These are phyloP conservation scores for Solanum chmielewskii DNA, from an alignment of 257 asterid species.

Conservation along the genomic window DNA sequence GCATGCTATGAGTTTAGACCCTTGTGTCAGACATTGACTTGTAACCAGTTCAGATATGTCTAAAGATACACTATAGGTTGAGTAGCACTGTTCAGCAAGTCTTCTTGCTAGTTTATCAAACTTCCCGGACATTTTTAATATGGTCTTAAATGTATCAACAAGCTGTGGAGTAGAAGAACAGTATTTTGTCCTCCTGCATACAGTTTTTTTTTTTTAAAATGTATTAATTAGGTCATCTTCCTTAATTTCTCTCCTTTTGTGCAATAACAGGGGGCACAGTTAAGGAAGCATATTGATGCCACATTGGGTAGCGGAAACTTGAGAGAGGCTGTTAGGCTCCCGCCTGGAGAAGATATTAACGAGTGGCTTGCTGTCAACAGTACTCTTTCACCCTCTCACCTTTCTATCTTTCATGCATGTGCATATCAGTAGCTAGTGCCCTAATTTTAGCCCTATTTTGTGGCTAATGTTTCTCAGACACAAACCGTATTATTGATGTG, in stretches of 20 bases:
- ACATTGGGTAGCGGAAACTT: conserved; percentile 90
- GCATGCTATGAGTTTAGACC: background rate
- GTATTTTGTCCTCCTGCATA: background rate
- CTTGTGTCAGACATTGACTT: background rate
- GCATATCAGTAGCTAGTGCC: background rate
- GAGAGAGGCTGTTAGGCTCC: conserved; percentile 91
- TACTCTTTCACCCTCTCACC: conserved; percentile 21
- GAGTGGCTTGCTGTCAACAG: conserved; percentile 98
- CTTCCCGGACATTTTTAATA: background rate
- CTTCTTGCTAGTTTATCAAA: background rate
- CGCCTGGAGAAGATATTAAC: conserved; percentile 87
- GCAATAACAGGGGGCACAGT: conserved; percentile 71
- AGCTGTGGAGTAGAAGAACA: background rate
- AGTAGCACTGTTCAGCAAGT: background rate
- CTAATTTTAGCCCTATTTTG: background rate
- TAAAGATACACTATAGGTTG: background rate
- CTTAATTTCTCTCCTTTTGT: background rate
- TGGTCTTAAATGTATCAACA: background rate
- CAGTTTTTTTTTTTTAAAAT: fast-evolving
- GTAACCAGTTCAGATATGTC: background rate
- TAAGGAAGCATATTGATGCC: conserved; percentile 83
- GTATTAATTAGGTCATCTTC: background rate
- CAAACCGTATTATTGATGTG: background rate
- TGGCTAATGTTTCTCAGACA: background rate
- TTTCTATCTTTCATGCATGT: background rate